Evolutionary conservation across 2,329 filamentous ascomycete species (phyloP).

Genomic region (Pyrenophora seminiperda): DNA sequence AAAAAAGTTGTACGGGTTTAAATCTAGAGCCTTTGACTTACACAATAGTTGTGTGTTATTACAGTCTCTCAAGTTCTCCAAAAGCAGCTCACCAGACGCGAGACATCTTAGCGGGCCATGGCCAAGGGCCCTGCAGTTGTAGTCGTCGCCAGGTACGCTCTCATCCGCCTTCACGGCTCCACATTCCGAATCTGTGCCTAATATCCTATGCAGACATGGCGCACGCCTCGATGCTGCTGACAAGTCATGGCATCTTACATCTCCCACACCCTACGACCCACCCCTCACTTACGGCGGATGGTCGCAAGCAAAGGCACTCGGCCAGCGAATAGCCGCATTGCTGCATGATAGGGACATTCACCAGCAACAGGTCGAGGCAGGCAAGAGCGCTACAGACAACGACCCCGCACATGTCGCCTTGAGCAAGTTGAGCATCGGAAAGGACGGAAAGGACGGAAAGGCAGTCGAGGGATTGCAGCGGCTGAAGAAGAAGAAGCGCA

Average conservation of each 20-base stretch:
- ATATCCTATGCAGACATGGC: conserved; percentile 68
- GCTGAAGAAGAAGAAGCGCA: conserved; percentile 64
- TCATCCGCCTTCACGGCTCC: conserved; percentile 7
- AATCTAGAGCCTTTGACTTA: too few species aligned
- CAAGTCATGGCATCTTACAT: conserved; percentile 91
- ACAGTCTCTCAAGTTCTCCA: conserved; percentile 13
- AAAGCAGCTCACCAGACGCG: conserved; percentile 19
- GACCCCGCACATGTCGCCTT: conserved; percentile 32
- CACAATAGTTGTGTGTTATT: neutral
- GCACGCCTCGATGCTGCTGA: conserved; percentile 93
- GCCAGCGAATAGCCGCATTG: conserved; percentile 80
- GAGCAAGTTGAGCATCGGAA: conserved; percentile 25
- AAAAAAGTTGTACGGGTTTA: too few species aligned
- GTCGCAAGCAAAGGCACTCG: conserved; percentile 82
- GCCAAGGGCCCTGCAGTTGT: conserved; percentile 55
- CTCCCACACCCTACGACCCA: conserved; percentile 92
- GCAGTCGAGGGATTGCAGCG: neutral
- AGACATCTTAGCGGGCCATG: conserved; percentile 42
- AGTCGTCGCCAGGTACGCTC: conserved; percentile 55
- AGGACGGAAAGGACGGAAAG: conserved; percentile 1
- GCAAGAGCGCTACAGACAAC: conserved; percentile 21
- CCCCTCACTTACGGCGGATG: conserved; percentile 94
- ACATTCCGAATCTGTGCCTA: conserved; percentile 17
- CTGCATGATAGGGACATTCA: conserved; percentile 57
- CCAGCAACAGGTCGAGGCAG: conserved; percentile 53